Evolutionary conservation across 768 basidiomycete species (phyloP), one percentile per base, ranked within the genome.

Genomic region (Trametes elegans): DNA sequence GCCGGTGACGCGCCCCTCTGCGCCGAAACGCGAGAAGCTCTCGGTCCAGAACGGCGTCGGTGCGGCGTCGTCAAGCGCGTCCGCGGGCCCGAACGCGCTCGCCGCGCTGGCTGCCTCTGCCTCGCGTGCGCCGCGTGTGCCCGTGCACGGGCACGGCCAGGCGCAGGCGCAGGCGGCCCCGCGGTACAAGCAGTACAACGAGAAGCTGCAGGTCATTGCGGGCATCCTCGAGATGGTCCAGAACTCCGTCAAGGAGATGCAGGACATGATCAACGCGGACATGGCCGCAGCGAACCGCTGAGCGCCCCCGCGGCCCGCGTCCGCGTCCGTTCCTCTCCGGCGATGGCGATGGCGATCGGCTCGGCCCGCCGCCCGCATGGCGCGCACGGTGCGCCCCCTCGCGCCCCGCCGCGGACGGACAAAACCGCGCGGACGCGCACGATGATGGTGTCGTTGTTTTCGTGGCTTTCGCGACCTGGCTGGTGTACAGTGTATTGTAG

Each of bases 201-300:
- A 58, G 27, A 58, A 53, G 42, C 51, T 58, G 44, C 51, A 58
- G 42, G 57, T 58, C 46, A 52, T 58, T 23, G 42, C 57, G 19
- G 57, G 57, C 46, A 58, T 58, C 46, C 52, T 58, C 24, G 52
- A 53, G 27, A 58, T 58, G 57, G 51, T 58, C 47, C 57, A 58
- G 52, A 53, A 24, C 8, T 46, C 57, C 13, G 57, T 58, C 21
- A 53, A 49, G 57, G 57, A 58, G 19, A 46, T 58, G 35, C 57
- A 58, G 57, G 57, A 58, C 46, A 51, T 53, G 47, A 48, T 58
- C 38, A 52, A 41, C 34, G 46, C 47, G 26, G 57, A 58, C 40
- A n/a, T n/a, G n/a, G n/a, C n/a, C n/a, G n/a, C n/a, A n/a, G n/a
- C n/a, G n/a, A n/a, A n/a, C n/a, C n/a, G n/a, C n/a, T n/a, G n/a